Conservation (phyloP, 2,329 filamentous ascomycete genomes). For the Ceratocystis papillata region DNA sequence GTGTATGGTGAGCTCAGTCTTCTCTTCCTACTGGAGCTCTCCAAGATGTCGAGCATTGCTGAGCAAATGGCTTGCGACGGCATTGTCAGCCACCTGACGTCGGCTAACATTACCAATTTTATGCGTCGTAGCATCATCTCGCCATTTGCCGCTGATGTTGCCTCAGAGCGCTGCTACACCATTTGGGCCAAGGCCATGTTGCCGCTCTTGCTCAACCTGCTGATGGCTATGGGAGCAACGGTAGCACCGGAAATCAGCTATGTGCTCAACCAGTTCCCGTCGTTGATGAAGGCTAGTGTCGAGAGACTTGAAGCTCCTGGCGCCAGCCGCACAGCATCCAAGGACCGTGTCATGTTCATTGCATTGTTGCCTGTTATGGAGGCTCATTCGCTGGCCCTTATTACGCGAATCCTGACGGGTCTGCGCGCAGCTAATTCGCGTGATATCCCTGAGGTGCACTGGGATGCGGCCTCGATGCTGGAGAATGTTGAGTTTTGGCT, state of each 20-base stretch:
- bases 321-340: constrained; percentile 41
- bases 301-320: constrained; percentile 57
- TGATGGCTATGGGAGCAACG: constrained; percentile 68
- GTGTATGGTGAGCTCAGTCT: constrained; percentile 89
- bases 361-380: constrained; percentile 66
- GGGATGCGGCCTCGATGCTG: constrained; percentile 60
- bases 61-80: constrained; percentile 85
- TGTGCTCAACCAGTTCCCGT: constrained; percentile 82
- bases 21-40: constrained; percentile 78
- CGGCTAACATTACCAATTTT: constrained; percentile 66
- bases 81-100: constrained; percentile 65
- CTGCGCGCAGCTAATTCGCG: constrained; percentile 53
- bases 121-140: constrained; percentile 62
- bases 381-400: constrained; percentile 64
- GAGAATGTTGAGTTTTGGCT: constrained; percentile 82
- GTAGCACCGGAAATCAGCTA: constrained; percentile 74
- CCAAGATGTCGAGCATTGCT: constrained; percentile 66
- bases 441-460: constrained; percentile 61
- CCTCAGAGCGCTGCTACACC: constrained; percentile 63
- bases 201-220: constrained; percentile 77
- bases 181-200: constrained; percentile 87
- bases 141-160: constrained; percentile 63
- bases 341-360: constrained; percentile 48
- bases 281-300: constrained; percentile 61
- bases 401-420: constrained; percentile 59